phyloP scores from a whole-genome alignment of 176 grass and related monocot species.

The Eleusine indica region DNA sequence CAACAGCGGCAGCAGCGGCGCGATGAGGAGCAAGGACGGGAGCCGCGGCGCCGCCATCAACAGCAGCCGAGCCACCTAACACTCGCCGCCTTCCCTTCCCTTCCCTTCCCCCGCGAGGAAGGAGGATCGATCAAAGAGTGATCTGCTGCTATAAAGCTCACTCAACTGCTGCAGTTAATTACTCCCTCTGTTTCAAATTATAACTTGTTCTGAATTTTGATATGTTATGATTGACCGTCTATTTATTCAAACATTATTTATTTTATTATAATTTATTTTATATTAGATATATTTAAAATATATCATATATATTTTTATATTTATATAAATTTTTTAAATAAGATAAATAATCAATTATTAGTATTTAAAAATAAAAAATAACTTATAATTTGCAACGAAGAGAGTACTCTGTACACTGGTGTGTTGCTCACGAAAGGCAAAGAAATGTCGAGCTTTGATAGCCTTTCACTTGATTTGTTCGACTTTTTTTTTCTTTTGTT shows the following conservation, averaged over 20 bases:
- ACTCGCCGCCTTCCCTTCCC: neutral
- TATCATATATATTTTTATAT: too few relatives aligned
- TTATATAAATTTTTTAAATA: too few relatives aligned
- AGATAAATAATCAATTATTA: too few relatives aligned
- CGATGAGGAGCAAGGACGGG: conserved; percentile 24
- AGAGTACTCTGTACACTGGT: neutral
- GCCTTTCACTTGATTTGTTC: neutral
- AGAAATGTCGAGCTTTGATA: neutral
- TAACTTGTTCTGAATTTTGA: too few relatives aligned
- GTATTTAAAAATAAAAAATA: too few relatives aligned
- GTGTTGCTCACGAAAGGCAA: neutral
- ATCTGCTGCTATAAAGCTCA: neutral
- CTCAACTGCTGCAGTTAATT: neutral
- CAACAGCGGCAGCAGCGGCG: conserved; percentile 28
- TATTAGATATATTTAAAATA: too few relatives aligned
- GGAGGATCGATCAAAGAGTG: neutral
- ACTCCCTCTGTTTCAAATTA: too few relatives aligned
- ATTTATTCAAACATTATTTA: too few relatives aligned
- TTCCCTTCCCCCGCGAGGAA: neutral
- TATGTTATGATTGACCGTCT: too few relatives aligned
- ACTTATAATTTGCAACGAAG: too few relatives aligned
- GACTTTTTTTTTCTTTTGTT: neutral
- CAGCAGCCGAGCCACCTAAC: conserved; percentile 30
- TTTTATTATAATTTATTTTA: too few relatives aligned
- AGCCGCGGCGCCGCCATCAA: conserved; percentile 35